phyloP scores from a whole-genome alignment of 2,329 filamentous ascomycete species.

The Exophiala lecanii-corni region DNA sequence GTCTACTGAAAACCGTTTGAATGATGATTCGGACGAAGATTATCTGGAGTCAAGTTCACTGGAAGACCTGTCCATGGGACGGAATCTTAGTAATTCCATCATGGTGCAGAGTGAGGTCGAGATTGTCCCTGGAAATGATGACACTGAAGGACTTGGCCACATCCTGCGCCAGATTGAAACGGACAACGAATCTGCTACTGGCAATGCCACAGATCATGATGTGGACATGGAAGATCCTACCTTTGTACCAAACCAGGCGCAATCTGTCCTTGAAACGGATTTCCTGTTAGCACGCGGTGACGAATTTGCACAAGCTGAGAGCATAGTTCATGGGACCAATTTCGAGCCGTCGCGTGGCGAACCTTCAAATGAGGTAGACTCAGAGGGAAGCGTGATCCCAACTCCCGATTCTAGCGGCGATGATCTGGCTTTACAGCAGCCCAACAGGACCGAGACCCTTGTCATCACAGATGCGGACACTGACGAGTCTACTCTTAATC shows the following conservation, averaged over 20 bases:
- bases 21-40: neutral
- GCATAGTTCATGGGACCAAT: neutral
- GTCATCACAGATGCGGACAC: neutral
- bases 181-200: neutral
- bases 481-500: neutral
- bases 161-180: no score
- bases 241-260: neutral
- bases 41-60: conserved; percentile 8
- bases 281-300: neutral
- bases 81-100: conserved; percentile 13
- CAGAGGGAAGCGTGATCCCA: conserved; percentile 8
- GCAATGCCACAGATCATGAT: neutral
- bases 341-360: neutral
- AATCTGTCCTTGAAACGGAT: neutral
- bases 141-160: neutral
- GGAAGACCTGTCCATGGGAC: conserved; percentile 1
- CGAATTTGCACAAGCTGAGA: neutral
- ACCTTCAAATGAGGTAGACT: conserved; percentile 4
- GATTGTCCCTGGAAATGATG: conserved; percentile 1
- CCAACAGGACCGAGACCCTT: no score
- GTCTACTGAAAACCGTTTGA: neutral
- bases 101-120: conserved; percentile 9
- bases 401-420: conserved; percentile 13
- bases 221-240: neutral
- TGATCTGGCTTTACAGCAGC: no score